phyloP scores from a whole-genome alignment of 371 early-diverging fungal genomes.

The Syncephalastrum contaminatum region DNA sequence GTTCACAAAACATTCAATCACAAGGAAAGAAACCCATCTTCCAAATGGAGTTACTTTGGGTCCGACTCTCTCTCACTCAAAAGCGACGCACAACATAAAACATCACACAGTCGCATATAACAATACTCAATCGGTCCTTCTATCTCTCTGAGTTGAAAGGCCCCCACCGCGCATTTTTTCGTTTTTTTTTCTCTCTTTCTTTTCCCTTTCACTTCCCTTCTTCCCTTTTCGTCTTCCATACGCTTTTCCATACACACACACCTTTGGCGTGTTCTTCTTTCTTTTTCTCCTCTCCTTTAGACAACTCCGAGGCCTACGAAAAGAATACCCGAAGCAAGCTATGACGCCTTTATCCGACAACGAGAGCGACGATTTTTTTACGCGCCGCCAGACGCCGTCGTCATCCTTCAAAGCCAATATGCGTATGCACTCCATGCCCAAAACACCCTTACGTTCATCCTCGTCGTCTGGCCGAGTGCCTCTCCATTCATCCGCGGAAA shows the following conservation, averaged over 20 bases:
- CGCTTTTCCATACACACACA: not conserved
- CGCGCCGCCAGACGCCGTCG: conserved; percentile 5
- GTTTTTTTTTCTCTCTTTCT: conserved; percentile 10
- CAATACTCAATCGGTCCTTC: conserved; percentile 1
- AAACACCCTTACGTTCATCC: not conserved
- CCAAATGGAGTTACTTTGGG: no score
- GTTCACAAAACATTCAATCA: no score
- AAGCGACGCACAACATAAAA: conserved; percentile 4
- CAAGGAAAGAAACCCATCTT: no score
- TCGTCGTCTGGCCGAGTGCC: not conserved
- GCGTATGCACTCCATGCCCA: conserved; percentile 3
- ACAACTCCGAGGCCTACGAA: not conserved
- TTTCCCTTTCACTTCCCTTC: conserved; percentile 8
- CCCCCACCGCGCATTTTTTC: conserved; percentile 1
- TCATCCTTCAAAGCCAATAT: conserved; percentile 5
- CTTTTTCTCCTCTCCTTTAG: conserved; percentile 9
- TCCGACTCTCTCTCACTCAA: not conserved
- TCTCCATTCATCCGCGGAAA: not conserved
- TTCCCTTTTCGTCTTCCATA: conserved; percentile 8
- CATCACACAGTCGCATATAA: conserved; percentile 10
- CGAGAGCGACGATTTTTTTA: conserved; percentile 16
- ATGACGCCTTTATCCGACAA: conserved; percentile 16
- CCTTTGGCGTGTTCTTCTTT: not conserved
- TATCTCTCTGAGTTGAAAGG: conserved; percentile 3
- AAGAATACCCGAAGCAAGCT: not conserved